Base-by-base conservation (phyloP, 164 flowering plant genomes). In the Protea cynaroides region DNA sequence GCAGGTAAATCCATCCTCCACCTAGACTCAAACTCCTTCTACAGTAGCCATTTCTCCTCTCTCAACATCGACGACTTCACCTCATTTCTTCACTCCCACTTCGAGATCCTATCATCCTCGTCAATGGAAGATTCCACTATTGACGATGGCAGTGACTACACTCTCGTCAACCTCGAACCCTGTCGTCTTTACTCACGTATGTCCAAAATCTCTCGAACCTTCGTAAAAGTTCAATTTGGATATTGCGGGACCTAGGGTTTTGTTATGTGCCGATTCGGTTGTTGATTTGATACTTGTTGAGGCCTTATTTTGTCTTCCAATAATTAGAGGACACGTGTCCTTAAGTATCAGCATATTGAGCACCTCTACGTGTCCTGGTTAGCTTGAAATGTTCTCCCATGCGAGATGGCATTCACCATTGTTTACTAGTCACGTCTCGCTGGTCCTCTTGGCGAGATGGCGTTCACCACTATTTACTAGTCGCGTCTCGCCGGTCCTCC, bases 1-100 rank as follows among this genome's bases (percentile, higher is more conserved):
- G 74, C 73, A 62, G 87, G 88, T 7, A 91, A 91, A 77, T 59
- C 95, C n/a, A 93, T 89, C 61, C 96, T 89, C 74, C 98, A 94
- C 62, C 78, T 91, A 60, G 97, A 94, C 65, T 80, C 85, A 57
- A 83, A 89, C 71, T 74, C 95, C 56, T 87, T 83, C 77, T 91
- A 91, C 61, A 97, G 97, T 61, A 54, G 74, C 61, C 88, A 87
- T 69, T 89, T 65, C 74, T 72, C 96, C 59, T 87, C 97, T 37
- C 92, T 86, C 51, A 63, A 78, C 4, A 71, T 82, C 62, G 47
- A 68, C 49, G 81, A 80, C 18, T 67, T 90, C 63, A 10, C 76
- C 25, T 55, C n/a, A n/a, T n/a, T n/a, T n/a, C n/a, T n/a, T n/a
- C n/a, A n/a, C n/a, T n/a, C 83, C 23, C 86, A 80, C 75, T 86